These are phyloP conservation scores for Tulasnella sp. DNA, from an alignment of 768 basidiomycete species.

Conservation along the genomic window DNA sequence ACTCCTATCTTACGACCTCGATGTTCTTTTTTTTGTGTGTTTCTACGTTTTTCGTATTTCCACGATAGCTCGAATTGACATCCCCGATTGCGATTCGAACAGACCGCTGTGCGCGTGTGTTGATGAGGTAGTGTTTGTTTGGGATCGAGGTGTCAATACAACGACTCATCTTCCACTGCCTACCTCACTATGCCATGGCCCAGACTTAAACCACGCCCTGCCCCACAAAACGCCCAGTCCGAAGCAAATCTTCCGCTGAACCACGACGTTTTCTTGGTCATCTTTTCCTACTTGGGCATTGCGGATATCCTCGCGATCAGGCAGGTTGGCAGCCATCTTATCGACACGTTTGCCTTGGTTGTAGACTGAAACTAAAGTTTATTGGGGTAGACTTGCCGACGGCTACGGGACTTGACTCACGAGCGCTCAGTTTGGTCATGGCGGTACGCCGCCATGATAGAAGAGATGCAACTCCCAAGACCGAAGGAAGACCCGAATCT, in stretches of 20 bases:
- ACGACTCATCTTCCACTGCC: too few relatives aligned
- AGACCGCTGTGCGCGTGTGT: too few relatives aligned
- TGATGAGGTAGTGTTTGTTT: too few relatives aligned
- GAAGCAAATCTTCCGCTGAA: background rate
- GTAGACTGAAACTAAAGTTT: too few relatives aligned
- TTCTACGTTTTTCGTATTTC: too few relatives aligned
- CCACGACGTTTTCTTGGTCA: background rate
- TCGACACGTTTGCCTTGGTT: background rate
- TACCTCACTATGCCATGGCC: too few relatives aligned
- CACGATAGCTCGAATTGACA: too few relatives aligned
- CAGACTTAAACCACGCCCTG: too few relatives aligned
- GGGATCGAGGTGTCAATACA: too few relatives aligned
- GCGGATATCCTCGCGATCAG: background rate
- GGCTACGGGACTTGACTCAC: background rate
- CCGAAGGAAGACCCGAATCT: background rate
- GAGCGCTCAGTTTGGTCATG: background rate
- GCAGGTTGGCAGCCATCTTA: background rate
- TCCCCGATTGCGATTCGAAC: too few relatives aligned
- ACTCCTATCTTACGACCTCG: background rate
- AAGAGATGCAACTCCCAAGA: background rate
- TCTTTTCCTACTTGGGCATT: background rate
- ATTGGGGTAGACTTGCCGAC: background rate
- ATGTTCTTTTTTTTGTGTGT: background rate
- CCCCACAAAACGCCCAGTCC: too few relatives aligned
- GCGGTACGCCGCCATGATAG: background rate